Base-by-base conservation (phyloP, 2,329 filamentous ascomycete genomes). In the Exophiala sideris region DNA sequence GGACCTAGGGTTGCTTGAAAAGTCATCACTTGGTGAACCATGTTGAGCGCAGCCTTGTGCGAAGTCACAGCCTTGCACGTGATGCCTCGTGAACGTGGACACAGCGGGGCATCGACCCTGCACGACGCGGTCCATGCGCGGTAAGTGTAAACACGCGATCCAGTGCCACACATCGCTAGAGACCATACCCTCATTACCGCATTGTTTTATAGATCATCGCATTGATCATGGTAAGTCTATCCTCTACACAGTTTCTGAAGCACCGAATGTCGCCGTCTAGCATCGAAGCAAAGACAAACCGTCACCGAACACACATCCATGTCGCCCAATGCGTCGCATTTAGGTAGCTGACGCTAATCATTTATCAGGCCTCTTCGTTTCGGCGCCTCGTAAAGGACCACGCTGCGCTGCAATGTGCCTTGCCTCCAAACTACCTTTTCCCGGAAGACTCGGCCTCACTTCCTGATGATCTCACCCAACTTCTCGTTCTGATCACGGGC, bases 381-480 rank as follows among this genome's bases (percentile, higher is more conserved):
- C 80, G 81, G 52, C 80, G 83, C 56, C 77, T 86, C 38, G 80
- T 80, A 24, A 74, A 76, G 58, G 83, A 86, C 66, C 81, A 84
- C 66, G 76, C 76, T 57, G 76, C 76, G 14, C 72, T 86, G 62
- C 77, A 73, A 54, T 68, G 74, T 20, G 74, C 74, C 7, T 76
- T 84, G 1, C 83, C 83, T 14, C 82, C 82, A 32, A 82, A 84
- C 66, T 86, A 83, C 67, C 74, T 85, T 53, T 82, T 83, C 60
- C 75, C 79, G 2, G 68, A 70, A 48, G 60, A 65, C 59, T 61
- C 64, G 40, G 66, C 68, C 38, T 62, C 63, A n/a, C 55, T 65
- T 11, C 62, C 68, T 40, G 79, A 82, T 57, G 80, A 84, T 58
- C 72, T 86, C 6, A 83, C 79, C 2, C 74, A 79, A 38, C 75